phyloP scores from a whole-genome alignment of 2,329 filamentous ascomycete species.

The Talaromyces verruculosus region DNA sequence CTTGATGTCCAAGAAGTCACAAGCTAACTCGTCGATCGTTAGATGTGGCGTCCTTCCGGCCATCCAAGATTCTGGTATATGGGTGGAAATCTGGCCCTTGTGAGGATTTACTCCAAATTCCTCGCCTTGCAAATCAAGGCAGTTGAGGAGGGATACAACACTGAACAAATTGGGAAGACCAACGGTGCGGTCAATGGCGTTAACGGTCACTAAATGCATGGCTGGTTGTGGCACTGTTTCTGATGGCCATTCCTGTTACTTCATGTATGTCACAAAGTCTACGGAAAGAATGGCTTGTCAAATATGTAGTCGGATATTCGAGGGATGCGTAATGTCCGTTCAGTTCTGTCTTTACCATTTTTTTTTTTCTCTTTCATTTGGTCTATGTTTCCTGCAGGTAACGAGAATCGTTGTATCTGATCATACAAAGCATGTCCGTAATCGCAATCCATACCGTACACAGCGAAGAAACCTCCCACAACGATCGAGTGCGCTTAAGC shows the following conservation, averaged over 20 bases:
- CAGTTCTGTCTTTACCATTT: slow-evolving; percentile 16
- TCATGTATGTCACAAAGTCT: background rate
- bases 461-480: slow-evolving; percentile 16
- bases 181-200: background rate
- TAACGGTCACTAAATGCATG: background rate
- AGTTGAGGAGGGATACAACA: background rate
- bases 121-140: slow-evolving; percentile 54
- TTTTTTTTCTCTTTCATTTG: slow-evolving; percentile 15
- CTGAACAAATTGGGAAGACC: background rate
- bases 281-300: background rate
- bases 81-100: slow-evolving; percentile 63
- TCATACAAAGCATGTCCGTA: slow-evolving; percentile 9
- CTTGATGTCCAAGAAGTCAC: background rate
- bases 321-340: background rate
- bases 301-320: background rate
- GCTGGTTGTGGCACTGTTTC: background rate
- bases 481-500: slow-evolving; percentile 40
- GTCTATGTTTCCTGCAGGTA: slow-evolving; percentile 15
- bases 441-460: slow-evolving; percentile 2
- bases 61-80: slow-evolving; percentile 67
- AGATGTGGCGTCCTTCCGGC: slow-evolving; percentile 57
- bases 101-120: slow-evolving; percentile 58
- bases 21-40: background rate
- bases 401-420: background rate
- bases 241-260: background rate